Evolutionary conservation across 495 filamentous ascomycete genomes (phyloP), one percentile per base, ranked within the genome.

Genomic region (Amniculicola lignicola): DNA sequence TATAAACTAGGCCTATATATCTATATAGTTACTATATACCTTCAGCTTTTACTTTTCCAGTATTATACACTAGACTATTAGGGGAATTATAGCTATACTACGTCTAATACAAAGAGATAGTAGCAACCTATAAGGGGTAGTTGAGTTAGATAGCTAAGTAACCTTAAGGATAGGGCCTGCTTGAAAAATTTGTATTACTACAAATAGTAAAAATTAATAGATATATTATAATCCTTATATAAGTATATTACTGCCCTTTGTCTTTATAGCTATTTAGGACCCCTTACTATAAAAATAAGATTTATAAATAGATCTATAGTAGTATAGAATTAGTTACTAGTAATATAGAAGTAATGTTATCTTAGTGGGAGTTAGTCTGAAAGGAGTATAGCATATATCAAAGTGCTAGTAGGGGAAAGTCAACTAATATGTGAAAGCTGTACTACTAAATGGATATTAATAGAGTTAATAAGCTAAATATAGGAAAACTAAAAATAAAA

Each of bases 381-480:
- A 33, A n/a, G 7, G n/a, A 33, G 29, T 33, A 33, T 33, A 33
- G 29, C n/a, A 33, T 33, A 33, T 33, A 33, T 33, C n/a, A 33
- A 33, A 33, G 29, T n/a, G 29, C 29, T 33, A 33, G 29, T n/a
- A n/a, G n/a, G 29, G n/a, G 29, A 33, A 33, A n/a, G 29, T 33
- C n/a, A 33, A 33, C 7, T 33, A 33, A n/a, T n/a, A n/a, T 33
- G 7, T 33, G n/a, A 33, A 33, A 33, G 29, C 29, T 33, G n/a
- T 33, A 33, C n/a, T 7, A 33, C 25, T 45, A 45, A 45, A 22
- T 45, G 10, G 41, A 45, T 12, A 45, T 45, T 45, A 45, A 22
- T 45, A 45, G 41, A 45, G 22, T 22, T 45, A 45, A 45, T 45
- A 45, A 23, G 25, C 41, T 45, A 45, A 45, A 45, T 45, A 45